These are phyloP conservation scores for Mortierella sp. DNA, from an alignment of 371 early-diverging fungal species.

Conservation along the genomic window DNA sequence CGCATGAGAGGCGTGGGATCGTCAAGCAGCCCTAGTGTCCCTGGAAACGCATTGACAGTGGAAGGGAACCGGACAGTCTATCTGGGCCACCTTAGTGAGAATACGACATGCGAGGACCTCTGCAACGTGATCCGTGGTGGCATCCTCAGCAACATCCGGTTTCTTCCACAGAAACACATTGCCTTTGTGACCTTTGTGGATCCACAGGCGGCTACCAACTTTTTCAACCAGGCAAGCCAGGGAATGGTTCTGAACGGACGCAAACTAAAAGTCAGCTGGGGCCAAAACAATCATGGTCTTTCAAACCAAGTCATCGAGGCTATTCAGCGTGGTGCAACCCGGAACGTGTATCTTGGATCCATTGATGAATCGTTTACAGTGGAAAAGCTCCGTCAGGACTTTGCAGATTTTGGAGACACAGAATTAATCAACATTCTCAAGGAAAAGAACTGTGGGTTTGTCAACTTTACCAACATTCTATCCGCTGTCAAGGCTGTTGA, in stretches of 20 bases:
- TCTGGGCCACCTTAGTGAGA: slow-evolving; percentile 78
- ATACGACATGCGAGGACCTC: slow-evolving; percentile 80
- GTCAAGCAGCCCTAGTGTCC: too few species aligned
- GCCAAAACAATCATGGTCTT: slow-evolving; percentile 69
- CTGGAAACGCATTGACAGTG: slow-evolving; percentile 1
- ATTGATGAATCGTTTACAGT: slow-evolving; percentile 70
- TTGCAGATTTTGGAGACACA: slow-evolving; percentile 80
- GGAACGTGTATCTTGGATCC: slow-evolving; percentile 84
- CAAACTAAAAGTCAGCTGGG: slow-evolving; percentile 83
- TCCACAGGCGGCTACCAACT: slow-evolving; percentile 67
- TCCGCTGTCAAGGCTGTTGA: slow-evolving; percentile 79
- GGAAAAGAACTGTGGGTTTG: slow-evolving; percentile 85
- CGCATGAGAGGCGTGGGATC: too few species aligned
- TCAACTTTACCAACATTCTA: slow-evolving; percentile 78
- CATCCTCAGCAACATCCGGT: slow-evolving; percentile 79
- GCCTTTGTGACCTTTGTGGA: slow-evolving; percentile 88
- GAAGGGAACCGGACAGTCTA: slow-evolving; percentile 78
- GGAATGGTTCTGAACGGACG: slow-evolving; percentile 75
- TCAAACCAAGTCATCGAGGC: slow-evolving; percentile 66
- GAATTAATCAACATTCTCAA: slow-evolving; percentile 80
- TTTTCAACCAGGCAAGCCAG: slow-evolving; percentile 66
- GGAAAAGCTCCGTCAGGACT: slow-evolving; percentile 71
- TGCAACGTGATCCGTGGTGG: slow-evolving; percentile 90
- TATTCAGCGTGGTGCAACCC: slow-evolving; percentile 74
- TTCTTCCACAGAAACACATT: slow-evolving; percentile 76